Percentiles rank a stretch among this genome's conserved stretches.
phyloP scores from a whole-genome alignment of 2,329 filamentous ascomycete species.

The Fusarium mundagurra region DNA sequence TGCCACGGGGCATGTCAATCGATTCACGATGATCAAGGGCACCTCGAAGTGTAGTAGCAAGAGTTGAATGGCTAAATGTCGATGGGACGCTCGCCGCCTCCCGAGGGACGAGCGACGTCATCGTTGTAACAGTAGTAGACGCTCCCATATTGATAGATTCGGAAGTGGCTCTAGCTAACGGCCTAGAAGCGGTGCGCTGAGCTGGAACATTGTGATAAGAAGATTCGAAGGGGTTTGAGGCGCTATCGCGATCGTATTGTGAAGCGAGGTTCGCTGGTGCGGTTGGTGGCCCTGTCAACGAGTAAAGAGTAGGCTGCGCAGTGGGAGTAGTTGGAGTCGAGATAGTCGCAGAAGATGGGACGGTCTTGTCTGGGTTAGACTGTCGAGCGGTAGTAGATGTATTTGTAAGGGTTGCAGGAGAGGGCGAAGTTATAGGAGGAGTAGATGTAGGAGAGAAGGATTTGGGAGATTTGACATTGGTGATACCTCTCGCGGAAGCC shows the following conservation, averaged over 20 bases:
- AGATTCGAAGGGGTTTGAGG: slow-evolving; percentile 15
- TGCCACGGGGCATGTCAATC: slow-evolving; percentile 43
- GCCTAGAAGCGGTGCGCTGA: slow-evolving; percentile 48
- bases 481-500: slow-evolving; percentile 66
- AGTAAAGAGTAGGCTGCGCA: slow-evolving; percentile 7
- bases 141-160: slow-evolving; percentile 47
- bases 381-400: slow-evolving; percentile 13
- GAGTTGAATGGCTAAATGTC: slow-evolving; percentile 46
- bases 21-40: slow-evolving; percentile 49
- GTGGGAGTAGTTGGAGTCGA: slow-evolving; percentile 18
- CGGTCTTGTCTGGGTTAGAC: slow-evolving; percentile 24
- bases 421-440: slow-evolving; percentile 23
- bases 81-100: slow-evolving; percentile 47
- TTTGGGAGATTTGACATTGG: slow-evolving; percentile 28
- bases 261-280: slow-evolving; percentile 16
- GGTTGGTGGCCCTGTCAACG: slow-evolving; percentile 13
- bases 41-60: slow-evolving; percentile 49
- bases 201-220: slow-evolving; percentile 48
- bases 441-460: slow-evolving; percentile 21
- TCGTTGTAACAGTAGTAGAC: slow-evolving; percentile 46
- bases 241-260: slow-evolving; percentile 36
- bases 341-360: slow-evolving; percentile 12
- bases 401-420: slow-evolving; percentile 7
- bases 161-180: slow-evolving; percentile 51
- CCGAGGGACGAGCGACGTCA: slow-evolving; percentile 42